Conservation (phyloP, 169 alveolate species). For the Plasmodium relictum region DNA sequence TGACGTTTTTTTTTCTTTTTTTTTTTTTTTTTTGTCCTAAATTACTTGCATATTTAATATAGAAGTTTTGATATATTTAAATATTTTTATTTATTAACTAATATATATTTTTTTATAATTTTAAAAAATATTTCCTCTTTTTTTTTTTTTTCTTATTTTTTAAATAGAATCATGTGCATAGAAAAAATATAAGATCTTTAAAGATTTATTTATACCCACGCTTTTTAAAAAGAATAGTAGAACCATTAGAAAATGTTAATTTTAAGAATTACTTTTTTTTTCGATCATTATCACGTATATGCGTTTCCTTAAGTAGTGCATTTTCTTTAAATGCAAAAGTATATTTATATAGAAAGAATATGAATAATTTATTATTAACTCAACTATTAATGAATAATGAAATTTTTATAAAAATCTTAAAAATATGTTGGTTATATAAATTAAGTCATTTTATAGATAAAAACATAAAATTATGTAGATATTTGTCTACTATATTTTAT, state of each 20-base stretch:
- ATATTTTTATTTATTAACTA: neutral
- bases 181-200: constrained; percentile 2
- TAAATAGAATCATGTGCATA: neutral
- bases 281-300: constrained; percentile 62
- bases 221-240: constrained; percentile 44
- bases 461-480: constrained; percentile 55
- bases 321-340: constrained; percentile 58
- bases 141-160: neutral
- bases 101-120: neutral
- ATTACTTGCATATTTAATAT: no score
- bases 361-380: constrained; percentile 26
- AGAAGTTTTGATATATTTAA: no score
- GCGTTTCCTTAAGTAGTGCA: constrained; percentile 71
- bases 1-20: no score
- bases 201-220: constrained; percentile 15
- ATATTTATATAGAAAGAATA: constrained; percentile 33
- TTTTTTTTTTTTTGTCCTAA: no score
- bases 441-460: constrained; percentile 46
- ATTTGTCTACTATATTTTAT: constrained; percentile 57
- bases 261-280: constrained; percentile 34
- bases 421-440: constrained; percentile 59
- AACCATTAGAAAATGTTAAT: constrained; percentile 27
- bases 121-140: neutral
- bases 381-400: constrained; percentile 49
- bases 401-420: constrained; percentile 45